Conservation (phyloP, 1,139 yeast genomes). For the Blastobotrys illinoisensis region DNA sequence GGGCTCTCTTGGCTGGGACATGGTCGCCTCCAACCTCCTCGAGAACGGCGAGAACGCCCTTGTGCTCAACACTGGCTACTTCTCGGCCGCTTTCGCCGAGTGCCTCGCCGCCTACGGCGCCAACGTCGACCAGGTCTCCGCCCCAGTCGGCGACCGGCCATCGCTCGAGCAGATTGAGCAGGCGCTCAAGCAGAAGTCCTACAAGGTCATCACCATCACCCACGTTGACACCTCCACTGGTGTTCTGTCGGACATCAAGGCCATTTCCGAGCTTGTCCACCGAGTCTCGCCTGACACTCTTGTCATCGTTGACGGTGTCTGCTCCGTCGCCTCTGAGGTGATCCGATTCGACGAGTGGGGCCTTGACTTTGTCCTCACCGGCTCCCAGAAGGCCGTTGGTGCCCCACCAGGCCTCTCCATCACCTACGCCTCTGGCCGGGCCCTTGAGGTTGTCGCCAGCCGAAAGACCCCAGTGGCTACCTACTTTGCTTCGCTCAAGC, state of each 20-base stretch:
- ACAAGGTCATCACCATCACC: conserved; percentile 74
- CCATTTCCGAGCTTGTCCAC: conserved; percentile 57
- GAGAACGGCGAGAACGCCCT: conserved; percentile 57
- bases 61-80: conserved; percentile 88
- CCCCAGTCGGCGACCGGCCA: conserved; percentile 71
- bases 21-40: conserved; percentile 73
- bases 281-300: conserved; percentile 71
- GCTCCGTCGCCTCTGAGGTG: conserved; percentile 86
- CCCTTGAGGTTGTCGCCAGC: conserved; percentile 52
- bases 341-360: conserved; percentile 88
- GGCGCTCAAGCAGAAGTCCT: conserved; percentile 48
- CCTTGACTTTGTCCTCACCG: conserved; percentile 79
- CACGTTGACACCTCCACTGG: conserved; percentile 97
- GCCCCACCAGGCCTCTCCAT: conserved; percentile 90
- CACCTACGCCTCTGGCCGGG: conserved; percentile 70
- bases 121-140: conserved; percentile 51
- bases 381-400: conserved; percentile 93
- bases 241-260: conserved; percentile 68
- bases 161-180: conserved; percentile 52
- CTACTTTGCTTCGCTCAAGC: conserved; percentile 69
- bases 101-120: conserved; percentile 70
- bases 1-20: conserved; percentile 95
- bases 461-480: conserved; percentile 52
- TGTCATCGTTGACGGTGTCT: conserved; percentile 86
- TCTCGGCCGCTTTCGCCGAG: conserved; percentile 82